Evolutionary conservation across 345 rosid genomes (phyloP).

Genomic region (Turnera subulata): DNA sequence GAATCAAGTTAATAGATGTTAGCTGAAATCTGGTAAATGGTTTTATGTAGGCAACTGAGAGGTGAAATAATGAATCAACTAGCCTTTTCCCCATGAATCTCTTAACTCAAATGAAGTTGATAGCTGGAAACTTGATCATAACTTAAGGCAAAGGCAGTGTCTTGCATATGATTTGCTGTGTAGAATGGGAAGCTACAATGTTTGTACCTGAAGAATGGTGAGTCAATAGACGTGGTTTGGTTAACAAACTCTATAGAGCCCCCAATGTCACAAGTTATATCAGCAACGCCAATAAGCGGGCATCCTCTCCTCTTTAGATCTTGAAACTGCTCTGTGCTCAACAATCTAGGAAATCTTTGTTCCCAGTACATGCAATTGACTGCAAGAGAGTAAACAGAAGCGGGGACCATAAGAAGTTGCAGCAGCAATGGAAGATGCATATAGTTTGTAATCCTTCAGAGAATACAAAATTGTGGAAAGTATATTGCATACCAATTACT

Average conservation of each 20-base stretch:
- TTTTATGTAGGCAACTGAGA: neutral
- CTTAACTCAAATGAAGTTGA: no score
- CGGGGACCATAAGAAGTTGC: neutral
- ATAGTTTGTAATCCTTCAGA: no score
- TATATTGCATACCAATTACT: conserved; percentile 56
- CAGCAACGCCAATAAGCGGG: conserved; percentile 84
- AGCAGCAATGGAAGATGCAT: neutral
- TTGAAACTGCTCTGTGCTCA: conserved; percentile 64
- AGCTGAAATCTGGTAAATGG: neutral
- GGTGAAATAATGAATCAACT: neutral
- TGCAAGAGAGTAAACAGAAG: conserved; percentile 22
- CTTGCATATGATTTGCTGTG: conserved; percentile 5
- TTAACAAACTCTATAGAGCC: conserved; percentile 87
- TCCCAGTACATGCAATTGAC: conserved; percentile 99
- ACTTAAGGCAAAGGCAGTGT: neutral
- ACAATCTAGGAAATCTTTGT: conserved; percentile 70
- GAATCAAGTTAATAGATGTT: no score
- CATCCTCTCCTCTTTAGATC: conserved; percentile 52
- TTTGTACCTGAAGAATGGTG: conserved; percentile 79
- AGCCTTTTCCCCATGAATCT: neutral
- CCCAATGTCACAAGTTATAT: conserved; percentile 84
- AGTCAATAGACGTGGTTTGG: conserved; percentile 64
- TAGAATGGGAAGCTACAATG: conserved; percentile 1
- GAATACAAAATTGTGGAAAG: no score
- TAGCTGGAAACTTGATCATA: no score